phyloP scores from a whole-genome alignment of 306 rosid species.

The Sicyos edulis region DNA sequence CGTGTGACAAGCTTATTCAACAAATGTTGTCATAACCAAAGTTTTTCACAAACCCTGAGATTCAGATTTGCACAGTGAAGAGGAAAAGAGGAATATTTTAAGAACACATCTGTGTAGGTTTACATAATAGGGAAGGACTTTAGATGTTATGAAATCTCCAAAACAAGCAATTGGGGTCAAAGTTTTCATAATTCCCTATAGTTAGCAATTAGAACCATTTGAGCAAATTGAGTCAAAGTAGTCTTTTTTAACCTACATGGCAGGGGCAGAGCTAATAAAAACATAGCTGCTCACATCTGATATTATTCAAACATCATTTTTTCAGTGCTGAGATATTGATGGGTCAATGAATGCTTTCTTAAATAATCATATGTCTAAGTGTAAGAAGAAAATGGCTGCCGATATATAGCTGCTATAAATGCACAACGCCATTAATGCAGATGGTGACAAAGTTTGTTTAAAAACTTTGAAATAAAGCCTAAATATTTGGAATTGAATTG shows the following conservation, averaged over 20 bases:
- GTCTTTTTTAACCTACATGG: neutral
- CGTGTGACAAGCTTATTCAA: neutral
- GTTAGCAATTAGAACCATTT: neutral
- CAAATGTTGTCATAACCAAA: neutral
- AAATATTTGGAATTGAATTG: too few relatives aligned
- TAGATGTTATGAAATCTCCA: neutral
- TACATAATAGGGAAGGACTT: too few relatives aligned
- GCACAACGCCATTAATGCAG: neutral
- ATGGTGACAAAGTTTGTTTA: neutral
- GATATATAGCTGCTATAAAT: neutral
- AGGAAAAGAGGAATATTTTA: neutral
- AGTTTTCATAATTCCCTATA: too few relatives aligned
- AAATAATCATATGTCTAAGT: neutral
- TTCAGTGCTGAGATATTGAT: slow-evolving; percentile 25
- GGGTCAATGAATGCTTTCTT: neutral
- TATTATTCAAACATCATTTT: slow-evolving; percentile 33
- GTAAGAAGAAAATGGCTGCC: slow-evolving; percentile 12
- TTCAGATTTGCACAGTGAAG: too few relatives aligned
- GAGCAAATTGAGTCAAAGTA: neutral
- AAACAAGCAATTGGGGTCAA: neutral
- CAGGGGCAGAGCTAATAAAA: neutral
- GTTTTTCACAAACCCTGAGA: too few relatives aligned
- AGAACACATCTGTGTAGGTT: too few relatives aligned
- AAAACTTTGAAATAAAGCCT: neutral
- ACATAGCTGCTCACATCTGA: too few relatives aligned